A percentile compares a stretch with the other conserved stretches of the same genome.
phyloP scores from a whole-genome alignment of 768 basidiomycete genomes.

The Pleurotus salmoneostramineus region DNA sequence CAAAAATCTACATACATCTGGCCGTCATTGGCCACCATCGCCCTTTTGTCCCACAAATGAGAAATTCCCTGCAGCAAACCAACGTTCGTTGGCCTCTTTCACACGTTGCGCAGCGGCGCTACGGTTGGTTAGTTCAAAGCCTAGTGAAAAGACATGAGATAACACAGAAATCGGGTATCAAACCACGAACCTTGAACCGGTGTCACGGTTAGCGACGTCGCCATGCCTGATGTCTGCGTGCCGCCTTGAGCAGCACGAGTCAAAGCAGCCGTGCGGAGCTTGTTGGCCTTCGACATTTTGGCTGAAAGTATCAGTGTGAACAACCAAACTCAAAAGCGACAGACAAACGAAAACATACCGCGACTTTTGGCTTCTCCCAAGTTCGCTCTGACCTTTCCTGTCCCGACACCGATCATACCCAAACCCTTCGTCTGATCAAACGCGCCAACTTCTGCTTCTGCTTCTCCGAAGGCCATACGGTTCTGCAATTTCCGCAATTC shows the following conservation, averaged over 20 bases:
- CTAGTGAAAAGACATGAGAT: constrained; percentile 31
- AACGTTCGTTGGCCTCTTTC: constrained; percentile 94
- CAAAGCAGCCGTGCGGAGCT: constrained; percentile 82
- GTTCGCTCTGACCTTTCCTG: constrained; percentile 88
- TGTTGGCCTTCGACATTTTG: constrained; percentile 94
- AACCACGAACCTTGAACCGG: constrained; percentile 79
- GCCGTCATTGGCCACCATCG: constrained; percentile 12
- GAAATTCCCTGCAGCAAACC: constrained; percentile 89
- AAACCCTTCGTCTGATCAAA: constrained; percentile 97
- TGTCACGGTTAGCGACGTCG: constrained; percentile 90
- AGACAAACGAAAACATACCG: constrained; percentile 46
- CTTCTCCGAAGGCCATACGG: constrained; percentile 92
- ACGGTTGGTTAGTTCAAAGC: constrained; percentile 93
- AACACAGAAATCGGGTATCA: neutral
- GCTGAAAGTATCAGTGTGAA: constrained; percentile 42
- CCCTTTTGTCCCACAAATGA: constrained; percentile 67
- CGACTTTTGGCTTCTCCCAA: constrained; percentile 86
- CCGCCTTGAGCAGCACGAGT: constrained; percentile 63
- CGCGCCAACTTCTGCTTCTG: constrained; percentile 93
- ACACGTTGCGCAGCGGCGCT: constrained; percentile 82
- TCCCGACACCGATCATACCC: constrained; percentile 90
- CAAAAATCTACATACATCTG: neutral
- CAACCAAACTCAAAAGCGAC: neutral
- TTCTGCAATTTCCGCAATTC: constrained; percentile 97
- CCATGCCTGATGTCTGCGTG: constrained; percentile 71